Conservation (phyloP, 2,329 filamentous ascomycete genomes). For the Pestalotiopsis sp. region DNA sequence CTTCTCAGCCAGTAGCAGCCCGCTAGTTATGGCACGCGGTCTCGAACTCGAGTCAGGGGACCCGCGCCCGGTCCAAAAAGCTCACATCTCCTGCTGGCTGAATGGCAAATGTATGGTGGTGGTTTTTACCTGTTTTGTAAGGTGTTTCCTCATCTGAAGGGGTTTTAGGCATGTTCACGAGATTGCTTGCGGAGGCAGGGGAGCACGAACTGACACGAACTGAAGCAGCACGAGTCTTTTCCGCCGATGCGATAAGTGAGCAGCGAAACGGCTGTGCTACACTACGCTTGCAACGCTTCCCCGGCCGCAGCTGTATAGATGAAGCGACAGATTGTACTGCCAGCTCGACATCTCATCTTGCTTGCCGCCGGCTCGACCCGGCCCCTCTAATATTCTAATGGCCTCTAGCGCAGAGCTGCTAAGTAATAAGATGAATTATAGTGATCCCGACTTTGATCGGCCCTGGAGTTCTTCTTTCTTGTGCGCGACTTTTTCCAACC, state of each 20-base stretch:
- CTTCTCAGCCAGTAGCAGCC: neutral
- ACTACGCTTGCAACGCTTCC: neutral
- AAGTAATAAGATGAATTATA: neutral
- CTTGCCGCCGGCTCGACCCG: conserved; percentile 1
- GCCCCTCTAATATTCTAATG: neutral
- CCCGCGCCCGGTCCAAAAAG: neutral
- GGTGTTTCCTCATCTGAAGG: neutral
- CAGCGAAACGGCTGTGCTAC: neutral
- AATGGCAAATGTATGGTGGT: neutral
- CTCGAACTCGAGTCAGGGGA: neutral
- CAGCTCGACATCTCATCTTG: neutral
- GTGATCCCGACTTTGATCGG: neutral
- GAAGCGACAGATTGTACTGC: neutral
- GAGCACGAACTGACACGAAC: neutral
- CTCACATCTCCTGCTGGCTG: neutral
- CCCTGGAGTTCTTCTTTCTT: neutral
- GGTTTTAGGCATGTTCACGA: neutral
- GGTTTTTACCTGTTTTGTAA: neutral
- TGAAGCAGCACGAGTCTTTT: neutral
- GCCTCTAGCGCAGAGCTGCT: neutral
- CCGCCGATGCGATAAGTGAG: neutral
- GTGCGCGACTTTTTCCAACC: neutral
- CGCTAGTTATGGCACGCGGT: neutral
- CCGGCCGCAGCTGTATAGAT: neutral
- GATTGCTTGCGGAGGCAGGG: neutral